A percentile compares a stretch with the other conserved stretches of the same genome.
These are phyloP conservation scores for Fagus sylvatica DNA, from an alignment of 306 rosid genomes.

Conservation along the genomic window DNA sequence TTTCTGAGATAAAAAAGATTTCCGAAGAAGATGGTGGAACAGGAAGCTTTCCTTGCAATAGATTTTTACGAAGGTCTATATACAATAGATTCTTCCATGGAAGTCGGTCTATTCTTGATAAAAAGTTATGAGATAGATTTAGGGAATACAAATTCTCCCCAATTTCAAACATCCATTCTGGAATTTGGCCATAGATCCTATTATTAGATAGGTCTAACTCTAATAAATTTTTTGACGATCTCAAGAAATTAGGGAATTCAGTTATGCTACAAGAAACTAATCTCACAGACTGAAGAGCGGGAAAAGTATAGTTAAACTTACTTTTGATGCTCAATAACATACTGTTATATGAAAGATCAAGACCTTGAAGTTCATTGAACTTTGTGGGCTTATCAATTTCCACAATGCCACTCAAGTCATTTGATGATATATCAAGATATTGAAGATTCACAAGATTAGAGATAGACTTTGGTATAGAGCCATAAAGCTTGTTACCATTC, in stretches of 20 bases:
- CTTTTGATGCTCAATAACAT: background rate
- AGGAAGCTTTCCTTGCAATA: too few species aligned
- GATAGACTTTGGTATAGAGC: constrained; percentile 21
- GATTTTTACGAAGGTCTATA: constrained; percentile 23
- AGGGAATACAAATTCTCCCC: too few species aligned
- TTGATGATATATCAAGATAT: background rate
- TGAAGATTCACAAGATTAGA: constrained; percentile 10
- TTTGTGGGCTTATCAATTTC: background rate
- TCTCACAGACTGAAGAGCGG: accelerated
- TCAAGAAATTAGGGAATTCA: constrained; percentile 23
- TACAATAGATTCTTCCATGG: accelerated
- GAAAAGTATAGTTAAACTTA: background rate
- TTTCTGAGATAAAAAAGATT: constrained; percentile 20
- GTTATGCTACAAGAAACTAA: constrained; percentile 25
- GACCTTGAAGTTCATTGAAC: background rate
- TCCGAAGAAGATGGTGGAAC: background rate
- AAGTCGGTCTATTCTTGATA: constrained; percentile 8
- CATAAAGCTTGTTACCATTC: too few species aligned
- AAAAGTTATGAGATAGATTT: constrained; percentile 23
- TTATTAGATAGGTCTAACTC: too few species aligned
- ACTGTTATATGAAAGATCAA: constrained; percentile 1
- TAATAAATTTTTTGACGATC: too few species aligned
- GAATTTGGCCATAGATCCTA: too few species aligned
- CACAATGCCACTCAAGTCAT: constrained; percentile 8
- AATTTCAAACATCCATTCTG: too few species aligned